Base-by-base conservation (phyloP, 805 yeast species). In the Candida gorgasii region DNA sequence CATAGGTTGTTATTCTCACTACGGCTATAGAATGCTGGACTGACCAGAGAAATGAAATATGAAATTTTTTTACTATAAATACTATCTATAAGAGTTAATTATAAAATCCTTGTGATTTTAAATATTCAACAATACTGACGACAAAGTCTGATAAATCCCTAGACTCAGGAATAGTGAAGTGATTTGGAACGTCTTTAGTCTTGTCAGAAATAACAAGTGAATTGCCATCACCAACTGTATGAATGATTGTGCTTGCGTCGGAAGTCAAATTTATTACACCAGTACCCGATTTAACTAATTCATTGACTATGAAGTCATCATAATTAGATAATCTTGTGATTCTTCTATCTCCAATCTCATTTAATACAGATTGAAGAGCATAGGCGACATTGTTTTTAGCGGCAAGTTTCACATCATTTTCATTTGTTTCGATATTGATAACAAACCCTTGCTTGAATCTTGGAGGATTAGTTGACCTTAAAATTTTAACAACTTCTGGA, bases 391-490 rank as follows among this genome's bases (percentile, higher is more conserved):
- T 61, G 29, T 68, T 72, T 30, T 65, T 68, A 41, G 54, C 50
- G 42, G 55, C 55, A 22, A 83, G 73, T 53, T 76, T 73, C 53
- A 81, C 74, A 50, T 73, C 66, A 28, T 86, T 81, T n/a, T 27
- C 16, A 13, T 9, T 27, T 23, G 82, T 73, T 38, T 60, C 57
- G 40, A 89, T 69, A 47, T 82, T 75, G 40, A 89, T 69, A 7
- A 88, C 86, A 65, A 90, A 92, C 26, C 98, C 98, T 70, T 92
- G 98, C 45, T 75, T 64, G 45, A 75, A 79, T 67, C 97, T 82
- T 50, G 98, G 96, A 43, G 97, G 97, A 64, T 90, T 90, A 35
- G 90, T 80, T 56, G 88, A 92, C 62, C 98, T 84, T 56, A 90
- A 76, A 46, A 92, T 89, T 63, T 79, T 78, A 46, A 92, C 98